Percentiles rank a stretch among this genome's conserved stretches.
Evolutionary conservation across 2,329 filamentous ascomycete species (phyloP).

Genomic region (Cordyceps tenuipes): DNA sequence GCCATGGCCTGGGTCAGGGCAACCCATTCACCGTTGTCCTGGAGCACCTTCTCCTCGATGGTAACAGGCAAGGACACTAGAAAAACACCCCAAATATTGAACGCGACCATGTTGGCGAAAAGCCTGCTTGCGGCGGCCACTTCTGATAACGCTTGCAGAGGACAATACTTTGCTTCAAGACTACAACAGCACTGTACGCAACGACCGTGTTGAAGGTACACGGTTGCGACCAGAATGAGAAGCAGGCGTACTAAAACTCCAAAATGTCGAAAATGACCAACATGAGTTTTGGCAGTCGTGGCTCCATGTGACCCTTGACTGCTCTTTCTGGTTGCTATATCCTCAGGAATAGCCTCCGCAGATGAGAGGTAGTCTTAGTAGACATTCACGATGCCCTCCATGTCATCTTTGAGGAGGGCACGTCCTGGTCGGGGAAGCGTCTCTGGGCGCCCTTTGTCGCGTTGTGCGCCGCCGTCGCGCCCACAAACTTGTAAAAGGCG

Average conservation of each 20-base stretch:
- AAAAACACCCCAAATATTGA: slow-evolving; percentile 15
- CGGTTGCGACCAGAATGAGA: slow-evolving; percentile 15
- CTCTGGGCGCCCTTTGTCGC: slow-evolving; percentile 12
- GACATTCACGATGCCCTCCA: slow-evolving; percentile 15
- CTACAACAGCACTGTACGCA: slow-evolving; percentile 15
- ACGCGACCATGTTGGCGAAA: slow-evolving; percentile 16
- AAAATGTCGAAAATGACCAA: slow-evolving; percentile 15
- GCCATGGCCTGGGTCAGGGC: slow-evolving; percentile 15
- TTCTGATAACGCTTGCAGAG: slow-evolving; percentile 15
- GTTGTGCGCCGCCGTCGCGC: slow-evolving; percentile 11
- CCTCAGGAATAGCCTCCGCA: not conserved
- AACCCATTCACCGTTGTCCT: slow-evolving; percentile 11
- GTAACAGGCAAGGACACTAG: slow-evolving; percentile 15
- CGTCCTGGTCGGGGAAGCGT: slow-evolving; percentile 5
- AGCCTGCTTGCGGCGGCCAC: slow-evolving; percentile 13
- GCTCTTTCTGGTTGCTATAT: not conserved
- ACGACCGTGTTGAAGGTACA: slow-evolving; percentile 17
- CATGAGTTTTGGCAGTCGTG: slow-evolving; percentile 14
- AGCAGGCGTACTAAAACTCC: slow-evolving; percentile 16
- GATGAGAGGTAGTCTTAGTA: slow-evolving; percentile 13
- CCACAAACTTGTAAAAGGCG: slow-evolving; percentile 10
- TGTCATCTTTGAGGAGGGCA: slow-evolving; percentile 15
- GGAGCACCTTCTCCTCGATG: slow-evolving; percentile 11
- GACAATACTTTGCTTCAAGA: slow-evolving; percentile 16
- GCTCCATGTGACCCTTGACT: slow-evolving; percentile 12